phyloP scores from a whole-genome alignment of 768 basidiomycete genomes.

The Arthromyces matolae region DNA sequence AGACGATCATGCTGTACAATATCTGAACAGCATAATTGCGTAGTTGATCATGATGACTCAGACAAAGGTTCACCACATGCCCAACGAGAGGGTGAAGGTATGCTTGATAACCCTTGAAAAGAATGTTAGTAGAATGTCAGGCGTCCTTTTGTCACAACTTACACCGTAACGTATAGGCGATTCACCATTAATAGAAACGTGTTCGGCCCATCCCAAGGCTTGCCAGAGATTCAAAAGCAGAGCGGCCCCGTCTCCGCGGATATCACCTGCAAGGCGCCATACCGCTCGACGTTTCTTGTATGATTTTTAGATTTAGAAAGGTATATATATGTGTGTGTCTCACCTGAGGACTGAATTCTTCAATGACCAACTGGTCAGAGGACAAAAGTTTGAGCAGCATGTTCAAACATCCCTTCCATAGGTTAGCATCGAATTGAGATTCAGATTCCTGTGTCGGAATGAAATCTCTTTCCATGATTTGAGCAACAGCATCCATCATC shows the following conservation, averaged over 20 bases:
- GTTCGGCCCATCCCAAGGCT: constrained; percentile 74
- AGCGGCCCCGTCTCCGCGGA: constrained; percentile 85
- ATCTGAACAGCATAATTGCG: constrained; percentile 89
- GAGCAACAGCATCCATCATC: constrained; percentile 79
- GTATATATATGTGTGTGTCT: constrained; percentile 9
- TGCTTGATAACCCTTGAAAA: constrained; percentile 75
- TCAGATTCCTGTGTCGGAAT: constrained; percentile 66
- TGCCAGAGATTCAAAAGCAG: constrained; percentile 83
- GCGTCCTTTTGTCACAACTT: constrained; percentile 31
- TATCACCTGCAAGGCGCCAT: constrained; percentile 94
- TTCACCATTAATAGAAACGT: constrained; percentile 47
- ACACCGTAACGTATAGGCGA: constrained; percentile 67
- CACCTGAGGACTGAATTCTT: constrained; percentile 93
- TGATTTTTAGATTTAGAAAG: constrained; percentile 8
- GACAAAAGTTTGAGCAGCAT: constrained; percentile 83
- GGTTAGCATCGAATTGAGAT: constrained; percentile 62
- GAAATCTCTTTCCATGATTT: constrained; percentile 75
- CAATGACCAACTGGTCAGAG: constrained; percentile 89
- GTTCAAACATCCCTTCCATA: constrained; percentile 81
- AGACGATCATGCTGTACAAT: constrained; percentile 92
- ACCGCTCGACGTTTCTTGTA: constrained; percentile 92
- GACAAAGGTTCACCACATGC: constrained; percentile 84
- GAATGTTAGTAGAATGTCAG: constrained; percentile 10
- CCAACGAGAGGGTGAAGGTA: constrained; percentile 83
- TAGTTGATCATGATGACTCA: constrained; percentile 92